Percentiles rank a stretch among this genome's conserved stretches.
phyloP scores from a whole-genome alignment of 305 asterid genomes.

The Plantago lanceolata region DNA sequence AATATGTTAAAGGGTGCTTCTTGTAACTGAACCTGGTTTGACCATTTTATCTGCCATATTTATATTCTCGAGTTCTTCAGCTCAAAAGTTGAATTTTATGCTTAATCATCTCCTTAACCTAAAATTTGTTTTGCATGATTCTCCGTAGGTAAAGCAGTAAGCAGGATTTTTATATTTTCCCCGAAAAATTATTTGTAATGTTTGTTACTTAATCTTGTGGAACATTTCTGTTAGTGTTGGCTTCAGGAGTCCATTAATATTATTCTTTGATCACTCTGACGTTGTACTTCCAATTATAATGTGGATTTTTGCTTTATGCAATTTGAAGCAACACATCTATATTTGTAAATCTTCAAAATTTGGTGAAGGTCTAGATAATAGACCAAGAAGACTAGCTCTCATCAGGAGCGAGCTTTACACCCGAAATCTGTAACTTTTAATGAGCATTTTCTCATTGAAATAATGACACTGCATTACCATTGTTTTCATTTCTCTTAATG shows the following conservation, averaged over 20 bases:
- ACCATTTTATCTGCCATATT: not conserved
- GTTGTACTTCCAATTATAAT: not conserved
- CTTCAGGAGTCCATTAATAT: not conserved
- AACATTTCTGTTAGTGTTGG: not conserved
- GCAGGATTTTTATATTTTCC: not conserved
- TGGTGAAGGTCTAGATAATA: not conserved
- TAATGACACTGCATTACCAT: not conserved
- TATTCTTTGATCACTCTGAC: conserved; percentile 1
- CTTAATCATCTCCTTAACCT: not conserved
- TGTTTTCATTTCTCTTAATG: not conserved
- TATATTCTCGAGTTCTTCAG: not conserved
- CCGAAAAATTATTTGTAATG: not conserved
- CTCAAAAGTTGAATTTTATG: not conserved
- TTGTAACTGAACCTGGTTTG: not conserved
- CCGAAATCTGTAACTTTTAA: not conserved
- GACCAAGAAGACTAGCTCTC: too few relatives aligned
- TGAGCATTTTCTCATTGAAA: not conserved
- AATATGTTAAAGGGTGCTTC: not conserved
- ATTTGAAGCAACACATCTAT: not conserved
- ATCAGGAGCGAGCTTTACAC: not conserved
- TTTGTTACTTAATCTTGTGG: not conserved
- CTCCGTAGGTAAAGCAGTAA: not conserved
- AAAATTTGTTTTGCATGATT: not conserved
- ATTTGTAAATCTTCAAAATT: not conserved
- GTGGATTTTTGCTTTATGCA: not conserved